Evolutionary conservation across 176 grass and related monocot genomes (phyloP), one percentile per base, ranked within the genome.

Genomic region (Musa itinerans): DNA sequence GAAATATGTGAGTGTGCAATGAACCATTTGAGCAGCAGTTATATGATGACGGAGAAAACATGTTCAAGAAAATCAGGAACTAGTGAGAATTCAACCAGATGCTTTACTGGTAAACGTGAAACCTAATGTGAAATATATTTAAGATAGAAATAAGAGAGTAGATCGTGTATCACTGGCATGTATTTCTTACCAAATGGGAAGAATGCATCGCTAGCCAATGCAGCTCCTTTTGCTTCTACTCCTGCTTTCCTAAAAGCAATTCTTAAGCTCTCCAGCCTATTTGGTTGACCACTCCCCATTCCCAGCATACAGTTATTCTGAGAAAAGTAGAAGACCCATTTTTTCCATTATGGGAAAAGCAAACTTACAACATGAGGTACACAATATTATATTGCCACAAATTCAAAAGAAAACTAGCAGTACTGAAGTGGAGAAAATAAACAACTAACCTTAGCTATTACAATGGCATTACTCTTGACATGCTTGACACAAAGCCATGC

Each of bases 391-490:
- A 27, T 2, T 27, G 26, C 26, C 26, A 27, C 26, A 27, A 27
- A 27, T 27, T 27, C 26, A 27, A 27, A 27, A 27, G 26, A 27
- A 27, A 27, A 27, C 26, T 27, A 2, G 23, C 19, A 54, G 71
- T 43, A 51, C 34, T 50, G 8, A 73, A 57, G 68, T 26, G 11
- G 3, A 71, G 21, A 72, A 52, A 77, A 12, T 20, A 13, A 66
- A 1, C 26, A 27, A 27, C 26, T 27, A 43, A 98, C 95, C 95
- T 98, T 98, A 71, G 95, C 95, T 2, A 98, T 93, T n/a, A 93
- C 95, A 26, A 93, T 93, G 58, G 95, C 95, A 5, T 98, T 98
- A 77, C 95, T 98, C 86, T 98, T 98, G 1, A 98, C 95, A 73
- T 98, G 95, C 84, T 98, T 98, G 13, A 87, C 88, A 68, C 95